Evolutionary conservation across 768 basidiomycete genomes (phyloP).

Genomic region (Leccinellum rugosiceps): DNA sequence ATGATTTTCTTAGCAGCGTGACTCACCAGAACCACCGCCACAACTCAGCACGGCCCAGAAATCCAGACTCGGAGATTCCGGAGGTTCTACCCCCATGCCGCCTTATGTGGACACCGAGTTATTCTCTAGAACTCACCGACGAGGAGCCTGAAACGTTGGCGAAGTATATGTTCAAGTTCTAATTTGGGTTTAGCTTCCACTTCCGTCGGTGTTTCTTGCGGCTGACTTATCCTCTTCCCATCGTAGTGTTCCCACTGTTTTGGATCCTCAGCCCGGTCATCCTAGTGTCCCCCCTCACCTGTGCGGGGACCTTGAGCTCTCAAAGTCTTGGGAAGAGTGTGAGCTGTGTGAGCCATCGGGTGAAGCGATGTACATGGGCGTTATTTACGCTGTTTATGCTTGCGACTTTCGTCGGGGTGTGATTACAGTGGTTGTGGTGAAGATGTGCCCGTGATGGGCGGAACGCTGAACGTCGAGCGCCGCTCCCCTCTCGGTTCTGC

Average conservation of each 20-base stretch:
- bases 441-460: neutral
- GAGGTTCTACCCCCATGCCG: conserved; percentile 19
- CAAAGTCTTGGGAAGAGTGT: conserved; percentile 37
- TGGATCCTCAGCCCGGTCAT: conserved; percentile 44
- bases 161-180: conserved; percentile 47
- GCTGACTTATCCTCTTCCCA: neutral
- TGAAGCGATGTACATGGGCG: conserved; percentile 28
- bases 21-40: conserved; percentile 35
- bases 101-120: conserved; percentile 31
- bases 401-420: neutral
- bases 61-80: neutral
- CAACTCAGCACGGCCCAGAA: conserved; percentile 16
- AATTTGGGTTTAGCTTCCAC: conserved; percentile 19
- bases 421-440: neutral
- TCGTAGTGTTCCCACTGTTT: conserved; percentile 47
- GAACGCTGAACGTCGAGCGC: neutral
- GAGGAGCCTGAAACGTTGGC: conserved; percentile 44
- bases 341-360: conserved; percentile 39
- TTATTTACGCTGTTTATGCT: neutral
- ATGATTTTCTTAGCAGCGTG: conserved; percentile 30
- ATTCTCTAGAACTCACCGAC: conserved; percentile 20
- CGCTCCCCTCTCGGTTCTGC: neutral
- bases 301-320: conserved; percentile 26
- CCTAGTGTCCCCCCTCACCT: conserved; percentile 39
- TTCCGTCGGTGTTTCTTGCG: neutral